A percentile compares a stretch with the other conserved stretches of the same genome.
Conservation (phyloP, 805 yeast species). For the Saturnispora halmiae region DNA sequence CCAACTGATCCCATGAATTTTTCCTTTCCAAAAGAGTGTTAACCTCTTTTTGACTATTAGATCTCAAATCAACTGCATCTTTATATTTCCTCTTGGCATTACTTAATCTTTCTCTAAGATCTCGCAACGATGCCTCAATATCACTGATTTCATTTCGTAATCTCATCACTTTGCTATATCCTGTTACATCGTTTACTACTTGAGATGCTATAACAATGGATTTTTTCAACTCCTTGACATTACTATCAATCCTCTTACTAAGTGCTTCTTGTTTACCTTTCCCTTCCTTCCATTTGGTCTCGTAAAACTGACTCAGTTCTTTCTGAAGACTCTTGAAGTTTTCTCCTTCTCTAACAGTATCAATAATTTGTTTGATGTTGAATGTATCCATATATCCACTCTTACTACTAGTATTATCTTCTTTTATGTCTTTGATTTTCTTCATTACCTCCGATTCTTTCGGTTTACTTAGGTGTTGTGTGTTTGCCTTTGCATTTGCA, state of each 20-base stretch:
- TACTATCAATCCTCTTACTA: slow-evolving; percentile 37
- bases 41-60: slow-evolving; percentile 70
- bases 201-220: slow-evolving; percentile 52
- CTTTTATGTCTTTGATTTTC: slow-evolving; percentile 3
- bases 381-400: slow-evolving; percentile 8
- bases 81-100: slow-evolving; percentile 42
- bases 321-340: slow-evolving; percentile 27
- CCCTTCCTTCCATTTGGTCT: slow-evolving; percentile 17
- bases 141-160: slow-evolving; percentile 53
- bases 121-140: slow-evolving; percentile 43
- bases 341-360: slow-evolving; percentile 26
- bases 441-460: too few relatives aligned
- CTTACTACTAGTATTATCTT: slow-evolving; percentile 2
- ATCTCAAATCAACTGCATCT: slow-evolving; percentile 53
- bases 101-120: slow-evolving; percentile 40
- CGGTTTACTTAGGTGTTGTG: too few relatives aligned
- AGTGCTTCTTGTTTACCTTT: slow-evolving; percentile 30
- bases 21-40: slow-evolving; percentile 84
- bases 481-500: background rate
- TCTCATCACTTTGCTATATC: slow-evolving; percentile 72
- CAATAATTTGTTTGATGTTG: slow-evolving; percentile 17
- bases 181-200: slow-evolving; percentile 83
- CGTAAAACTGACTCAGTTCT: slow-evolving; percentile 25
- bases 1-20: slow-evolving; percentile 68
- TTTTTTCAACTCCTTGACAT: slow-evolving; percentile 46